Percentiles rank a stretch among this genome's conserved stretches.
Conservation (phyloP, 2,329 filamentous ascomycete genomes). For the Trichoderma harzianum region DNA sequence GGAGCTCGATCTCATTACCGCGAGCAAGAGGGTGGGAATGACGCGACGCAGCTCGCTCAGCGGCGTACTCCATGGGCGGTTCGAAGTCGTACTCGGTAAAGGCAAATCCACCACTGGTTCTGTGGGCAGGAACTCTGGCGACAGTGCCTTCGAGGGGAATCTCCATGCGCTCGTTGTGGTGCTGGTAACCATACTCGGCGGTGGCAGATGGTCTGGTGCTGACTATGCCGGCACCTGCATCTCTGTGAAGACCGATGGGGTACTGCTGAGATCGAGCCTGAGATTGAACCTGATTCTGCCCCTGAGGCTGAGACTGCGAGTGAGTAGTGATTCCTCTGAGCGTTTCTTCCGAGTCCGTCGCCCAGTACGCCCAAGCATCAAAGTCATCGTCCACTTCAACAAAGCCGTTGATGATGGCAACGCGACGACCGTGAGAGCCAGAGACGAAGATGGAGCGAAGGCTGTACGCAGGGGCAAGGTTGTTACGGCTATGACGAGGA, state of each 20-base stretch:
- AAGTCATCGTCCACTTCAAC: conserved; percentile 10
- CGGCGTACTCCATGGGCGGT: neutral
- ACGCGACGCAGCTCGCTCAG: neutral
- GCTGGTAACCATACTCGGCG: neutral
- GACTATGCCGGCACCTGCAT: neutral
- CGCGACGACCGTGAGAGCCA: neutral
- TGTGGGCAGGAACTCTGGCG: neutral
- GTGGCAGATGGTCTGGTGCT: neutral
- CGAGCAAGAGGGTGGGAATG: neutral
- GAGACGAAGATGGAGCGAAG: neutral
- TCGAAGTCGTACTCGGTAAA: neutral
- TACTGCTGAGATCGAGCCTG: neutral
- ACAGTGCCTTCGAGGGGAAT: neutral
- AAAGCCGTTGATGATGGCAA: neutral
- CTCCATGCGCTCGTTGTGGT: neutral
- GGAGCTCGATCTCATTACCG: neutral
- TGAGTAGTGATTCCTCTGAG: neutral
- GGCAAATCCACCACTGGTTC: neutral
- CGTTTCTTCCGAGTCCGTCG: conserved; percentile 11
- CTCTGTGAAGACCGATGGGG: neutral
- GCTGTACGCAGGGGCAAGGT: neutral
- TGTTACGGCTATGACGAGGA: neutral
- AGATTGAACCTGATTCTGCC: neutral
- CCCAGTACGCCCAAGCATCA: conserved; percentile 17
- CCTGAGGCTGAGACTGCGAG: neutral